These are phyloP conservation scores for Naegleria fowleri DNA, from an alignment of 208 protist genomes.

Conservation along the genomic window DNA sequence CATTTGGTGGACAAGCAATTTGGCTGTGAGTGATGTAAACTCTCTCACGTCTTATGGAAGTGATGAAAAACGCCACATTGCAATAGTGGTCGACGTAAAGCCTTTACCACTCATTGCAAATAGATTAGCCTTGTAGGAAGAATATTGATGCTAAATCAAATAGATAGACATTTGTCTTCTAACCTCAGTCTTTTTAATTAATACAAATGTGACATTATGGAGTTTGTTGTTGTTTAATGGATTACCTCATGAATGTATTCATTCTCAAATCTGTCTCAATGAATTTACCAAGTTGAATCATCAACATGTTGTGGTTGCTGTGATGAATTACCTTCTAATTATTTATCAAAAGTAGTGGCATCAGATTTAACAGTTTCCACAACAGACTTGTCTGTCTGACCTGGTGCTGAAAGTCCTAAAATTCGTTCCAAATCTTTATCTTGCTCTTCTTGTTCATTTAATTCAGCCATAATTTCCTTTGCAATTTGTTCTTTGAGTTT, in stretches of 20 bases:
- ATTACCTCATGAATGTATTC: too few species aligned
- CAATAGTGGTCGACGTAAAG: background rate
- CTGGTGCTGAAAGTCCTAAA: background rate
- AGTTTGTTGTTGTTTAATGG: too few species aligned
- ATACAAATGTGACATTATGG: too few species aligned
- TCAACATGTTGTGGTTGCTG: too few species aligned
- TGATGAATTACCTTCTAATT: too few species aligned
- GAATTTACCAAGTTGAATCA: too few species aligned
- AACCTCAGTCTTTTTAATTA: too few species aligned
- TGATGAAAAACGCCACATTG: background rate
- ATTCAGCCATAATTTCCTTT: background rate
- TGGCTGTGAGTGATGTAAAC: background rate
- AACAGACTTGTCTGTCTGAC: background rate
- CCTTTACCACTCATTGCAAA: background rate
- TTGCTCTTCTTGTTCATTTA: background rate
- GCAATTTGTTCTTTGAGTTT: background rate
- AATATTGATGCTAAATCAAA: background rate
- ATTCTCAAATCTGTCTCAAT: too few species aligned
- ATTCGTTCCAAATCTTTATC: background rate
- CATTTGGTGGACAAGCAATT: background rate
- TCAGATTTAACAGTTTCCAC: too few species aligned
- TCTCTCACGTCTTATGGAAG: background rate
- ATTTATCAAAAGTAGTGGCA: too few species aligned
- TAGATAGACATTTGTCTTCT: background rate
- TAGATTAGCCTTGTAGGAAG: background rate